Evolutionary conservation across 2,329 filamentous ascomycete species (phyloP).

Genomic region (Magnaporthiopsis incrustans): DNA sequence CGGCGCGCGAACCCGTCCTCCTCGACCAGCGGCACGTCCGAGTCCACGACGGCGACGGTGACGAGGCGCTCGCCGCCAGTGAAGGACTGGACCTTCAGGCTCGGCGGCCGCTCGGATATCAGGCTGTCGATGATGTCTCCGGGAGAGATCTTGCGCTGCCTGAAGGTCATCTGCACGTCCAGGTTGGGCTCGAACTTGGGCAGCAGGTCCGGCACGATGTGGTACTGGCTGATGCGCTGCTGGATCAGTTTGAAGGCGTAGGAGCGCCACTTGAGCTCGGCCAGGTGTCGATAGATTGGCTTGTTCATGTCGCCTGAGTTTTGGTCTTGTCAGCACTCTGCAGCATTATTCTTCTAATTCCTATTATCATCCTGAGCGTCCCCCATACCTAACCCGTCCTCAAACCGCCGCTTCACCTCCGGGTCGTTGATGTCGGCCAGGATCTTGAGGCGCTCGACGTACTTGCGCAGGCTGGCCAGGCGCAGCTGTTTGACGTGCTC

Average conservation of each 20-base stretch:
- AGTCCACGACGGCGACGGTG: constrained; percentile 77
- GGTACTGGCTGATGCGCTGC: constrained; percentile 82
- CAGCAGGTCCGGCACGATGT: constrained; percentile 81
- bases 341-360: no score
- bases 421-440: constrained; percentile 93
- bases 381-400: constrained; percentile 70
- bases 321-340: no score
- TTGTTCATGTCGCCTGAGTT: constrained; percentile 95
- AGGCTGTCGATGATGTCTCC: constrained; percentile 71
- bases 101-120: constrained; percentile 65
- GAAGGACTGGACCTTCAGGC: constrained; percentile 78
- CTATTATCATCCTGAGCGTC: no score
- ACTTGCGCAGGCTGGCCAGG: constrained; percentile 60
- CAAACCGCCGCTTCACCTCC: constrained; percentile 83
- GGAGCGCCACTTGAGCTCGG: constrained; percentile 77
- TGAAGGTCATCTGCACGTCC: constrained; percentile 78
- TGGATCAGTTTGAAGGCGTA: constrained; percentile 72
- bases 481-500: constrained; percentile 56
- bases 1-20: constrained; percentile 69
- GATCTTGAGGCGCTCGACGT: constrained; percentile 77
- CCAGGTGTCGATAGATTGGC: constrained; percentile 88
- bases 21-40: constrained; percentile 77
- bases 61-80: constrained; percentile 73
- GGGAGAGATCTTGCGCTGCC: constrained; percentile 58
- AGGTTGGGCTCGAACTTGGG: constrained; percentile 68